Conservation (phyloP, 2,329 filamentous ascomycete genomes). For the Lachnellula willkommii region DNA sequence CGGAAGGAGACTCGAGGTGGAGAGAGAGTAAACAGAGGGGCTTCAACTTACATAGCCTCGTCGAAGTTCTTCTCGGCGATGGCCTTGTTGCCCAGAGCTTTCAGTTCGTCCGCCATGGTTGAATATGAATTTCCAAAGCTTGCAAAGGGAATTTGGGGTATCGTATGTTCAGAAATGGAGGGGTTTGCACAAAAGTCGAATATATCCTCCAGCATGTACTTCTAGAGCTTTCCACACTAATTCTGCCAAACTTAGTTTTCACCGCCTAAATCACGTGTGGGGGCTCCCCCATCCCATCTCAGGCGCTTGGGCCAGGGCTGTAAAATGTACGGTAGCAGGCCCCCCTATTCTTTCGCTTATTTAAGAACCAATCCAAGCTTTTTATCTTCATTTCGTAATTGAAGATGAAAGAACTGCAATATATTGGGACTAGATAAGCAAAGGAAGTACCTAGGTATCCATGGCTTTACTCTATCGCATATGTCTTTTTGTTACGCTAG, state of each 20-base stretch:
- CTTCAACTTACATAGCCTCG: constrained; percentile 75
- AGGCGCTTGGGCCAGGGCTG: too few relatives aligned
- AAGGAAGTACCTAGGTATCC: too few relatives aligned
- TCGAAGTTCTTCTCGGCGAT: constrained; percentile 97
- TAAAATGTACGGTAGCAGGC: too few relatives aligned
- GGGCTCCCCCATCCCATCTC: neutral
- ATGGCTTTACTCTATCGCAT: too few relatives aligned
- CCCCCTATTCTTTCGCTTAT: too few relatives aligned
- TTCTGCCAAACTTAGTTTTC: neutral
- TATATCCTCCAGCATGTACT: constrained; percentile 4
- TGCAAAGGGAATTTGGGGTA: neutral
- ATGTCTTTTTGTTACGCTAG: too few relatives aligned
- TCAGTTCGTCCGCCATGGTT: constrained; percentile 67
- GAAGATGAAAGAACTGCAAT: too few relatives aligned
- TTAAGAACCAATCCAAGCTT: too few relatives aligned
- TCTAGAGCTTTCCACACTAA: constrained; percentile 20
- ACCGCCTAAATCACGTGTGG: neutral
- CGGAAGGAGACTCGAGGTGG: neutral
- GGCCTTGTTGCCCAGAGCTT: constrained; percentile 97
- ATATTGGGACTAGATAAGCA: too few relatives aligned
- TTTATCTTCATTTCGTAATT: too few relatives aligned
- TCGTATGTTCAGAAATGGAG: neutral
- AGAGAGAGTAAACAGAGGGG: constrained; percentile 19
- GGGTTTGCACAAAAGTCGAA: neutral
- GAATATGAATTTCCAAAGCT: neutral